phyloP scores from a whole-genome alignment of 805 yeast genomes.

The Tanozyma kutaoensis region DNA sequence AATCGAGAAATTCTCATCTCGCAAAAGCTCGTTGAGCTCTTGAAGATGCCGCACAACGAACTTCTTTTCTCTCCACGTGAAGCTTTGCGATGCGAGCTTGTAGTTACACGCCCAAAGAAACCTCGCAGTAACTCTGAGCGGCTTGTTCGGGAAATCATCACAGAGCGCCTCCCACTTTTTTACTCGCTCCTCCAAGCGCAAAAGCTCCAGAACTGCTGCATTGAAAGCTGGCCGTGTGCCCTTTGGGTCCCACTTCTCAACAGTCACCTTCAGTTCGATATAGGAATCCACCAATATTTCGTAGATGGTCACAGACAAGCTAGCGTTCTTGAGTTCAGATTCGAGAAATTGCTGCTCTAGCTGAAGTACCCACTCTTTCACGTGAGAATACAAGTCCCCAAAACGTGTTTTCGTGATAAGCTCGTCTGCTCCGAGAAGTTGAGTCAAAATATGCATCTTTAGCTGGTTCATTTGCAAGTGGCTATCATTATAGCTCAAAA shows the following conservation, averaged over 20 bases:
- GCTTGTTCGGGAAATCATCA: conserved; percentile 7
- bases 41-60: conserved; percentile 11
- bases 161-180: conserved; percentile 33
- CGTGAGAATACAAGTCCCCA: neutral
- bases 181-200: conserved; percentile 27
- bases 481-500: conserved; percentile 3
- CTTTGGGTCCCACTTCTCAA: conserved; percentile 5
- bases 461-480: conserved; percentile 9
- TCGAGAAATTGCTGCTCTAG: conserved; percentile 11
- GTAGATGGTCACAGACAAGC: conserved; percentile 22
- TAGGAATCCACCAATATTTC: conserved; percentile 35
- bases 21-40: conserved; percentile 5
- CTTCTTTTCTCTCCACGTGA: conserved; percentile 16
- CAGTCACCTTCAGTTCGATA: conserved; percentile 17
- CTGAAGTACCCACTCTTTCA: conserved; percentile 22
- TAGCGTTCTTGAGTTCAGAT: conserved; percentile 4
- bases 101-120: conserved; percentile 18
- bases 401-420: neutral
- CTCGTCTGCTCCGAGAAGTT: conserved; percentile 9
- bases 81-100: conserved; percentile 9
- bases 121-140: neutral
- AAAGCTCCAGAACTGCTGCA: conserved; percentile 24
- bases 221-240: conserved; percentile 11
- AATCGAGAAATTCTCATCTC: conserved; percentile 12
- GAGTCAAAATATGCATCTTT: conserved; percentile 11